Evolutionary conservation across 768 basidiomycete genomes (phyloP).

Genomic region (Panaeolus cyanescens): DNA sequence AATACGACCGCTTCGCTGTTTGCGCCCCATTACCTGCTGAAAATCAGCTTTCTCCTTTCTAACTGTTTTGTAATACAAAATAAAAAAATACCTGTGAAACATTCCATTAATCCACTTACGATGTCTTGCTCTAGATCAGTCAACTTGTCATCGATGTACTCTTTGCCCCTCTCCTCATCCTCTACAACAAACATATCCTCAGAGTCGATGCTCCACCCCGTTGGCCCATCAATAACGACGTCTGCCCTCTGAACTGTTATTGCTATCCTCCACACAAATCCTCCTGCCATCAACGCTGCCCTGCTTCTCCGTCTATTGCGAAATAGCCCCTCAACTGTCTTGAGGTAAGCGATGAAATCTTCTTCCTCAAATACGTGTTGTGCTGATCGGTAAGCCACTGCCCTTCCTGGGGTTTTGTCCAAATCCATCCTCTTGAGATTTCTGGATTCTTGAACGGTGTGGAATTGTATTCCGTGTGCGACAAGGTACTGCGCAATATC

Average conservation of each 20-base stretch:
- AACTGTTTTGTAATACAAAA: too few species aligned
- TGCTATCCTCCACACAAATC: slow-evolving; percentile 14
- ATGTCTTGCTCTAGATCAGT: neutral
- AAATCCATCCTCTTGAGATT: neutral
- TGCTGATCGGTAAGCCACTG: neutral
- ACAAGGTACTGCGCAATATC: slow-evolving; percentile 7
- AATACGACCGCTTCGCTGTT: too few species aligned
- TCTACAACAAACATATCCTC: slow-evolving; percentile 1
- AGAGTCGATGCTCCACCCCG: neutral
- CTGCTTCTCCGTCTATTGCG: slow-evolving; percentile 3
- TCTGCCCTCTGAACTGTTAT: slow-evolving; percentile 5
- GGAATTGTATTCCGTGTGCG: slow-evolving; percentile 4
- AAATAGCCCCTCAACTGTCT: neutral
- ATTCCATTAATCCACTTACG: slow-evolving; percentile 1
- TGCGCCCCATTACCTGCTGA: too few species aligned
- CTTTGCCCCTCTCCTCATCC: neutral
- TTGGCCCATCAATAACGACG: slow-evolving; percentile 12
- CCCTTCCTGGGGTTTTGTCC: neutral
- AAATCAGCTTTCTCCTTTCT: too few species aligned
- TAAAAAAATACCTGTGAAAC: slow-evolving; percentile 4
- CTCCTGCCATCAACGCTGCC: slow-evolving; percentile 15
- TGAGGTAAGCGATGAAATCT: slow-evolving; percentile 11
- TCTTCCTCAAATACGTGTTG: neutral
- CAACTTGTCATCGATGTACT: slow-evolving; percentile 6
- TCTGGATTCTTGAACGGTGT: neutral